A percentile compares a stretch with the other conserved stretches of the same genome.
Conservation (phyloP, 2,329 filamentous ascomycete genomes). For the Elsinoe fawcettii region DNA sequence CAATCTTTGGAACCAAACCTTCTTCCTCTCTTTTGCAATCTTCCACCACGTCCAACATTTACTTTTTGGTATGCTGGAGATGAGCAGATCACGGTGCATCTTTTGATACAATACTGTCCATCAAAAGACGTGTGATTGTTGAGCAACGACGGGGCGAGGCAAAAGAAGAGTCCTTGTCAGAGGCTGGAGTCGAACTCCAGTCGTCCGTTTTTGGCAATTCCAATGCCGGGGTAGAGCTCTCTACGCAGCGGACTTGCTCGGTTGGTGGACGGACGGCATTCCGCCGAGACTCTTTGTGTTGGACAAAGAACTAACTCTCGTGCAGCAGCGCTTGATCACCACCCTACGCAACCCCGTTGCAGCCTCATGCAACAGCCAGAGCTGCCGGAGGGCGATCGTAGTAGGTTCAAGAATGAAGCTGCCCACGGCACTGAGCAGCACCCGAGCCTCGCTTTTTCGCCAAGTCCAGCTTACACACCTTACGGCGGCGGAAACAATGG, state of each 20-base stretch:
- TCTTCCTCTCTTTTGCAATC: background rate
- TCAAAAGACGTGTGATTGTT: background rate
- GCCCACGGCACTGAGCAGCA: no score
- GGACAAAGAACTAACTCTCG: background rate
- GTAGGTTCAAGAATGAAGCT: no score
- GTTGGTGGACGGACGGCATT: background rate
- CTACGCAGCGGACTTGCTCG: background rate
- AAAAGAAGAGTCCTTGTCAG: background rate
- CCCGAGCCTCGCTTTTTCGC: no score
- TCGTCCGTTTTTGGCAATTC: background rate
- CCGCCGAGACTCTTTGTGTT: background rate
- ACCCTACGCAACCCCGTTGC: background rate
- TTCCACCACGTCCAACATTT: background rate
- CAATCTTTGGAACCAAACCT: constrained; percentile 4
- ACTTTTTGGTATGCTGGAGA: background rate
- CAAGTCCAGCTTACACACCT: no score
- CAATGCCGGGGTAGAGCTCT: background rate
- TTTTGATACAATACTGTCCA: background rate
- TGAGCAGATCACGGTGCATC: background rate
- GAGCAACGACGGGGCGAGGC: background rate
- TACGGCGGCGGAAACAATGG: no score
- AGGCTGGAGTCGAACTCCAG: constrained; percentile 5
- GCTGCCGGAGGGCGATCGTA: no score
- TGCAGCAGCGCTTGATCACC: background rate
- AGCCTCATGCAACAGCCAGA: no score